phyloP scores from a whole-genome alignment of 441 rosid genomes.

The Theobroma grandiflorum region DNA sequence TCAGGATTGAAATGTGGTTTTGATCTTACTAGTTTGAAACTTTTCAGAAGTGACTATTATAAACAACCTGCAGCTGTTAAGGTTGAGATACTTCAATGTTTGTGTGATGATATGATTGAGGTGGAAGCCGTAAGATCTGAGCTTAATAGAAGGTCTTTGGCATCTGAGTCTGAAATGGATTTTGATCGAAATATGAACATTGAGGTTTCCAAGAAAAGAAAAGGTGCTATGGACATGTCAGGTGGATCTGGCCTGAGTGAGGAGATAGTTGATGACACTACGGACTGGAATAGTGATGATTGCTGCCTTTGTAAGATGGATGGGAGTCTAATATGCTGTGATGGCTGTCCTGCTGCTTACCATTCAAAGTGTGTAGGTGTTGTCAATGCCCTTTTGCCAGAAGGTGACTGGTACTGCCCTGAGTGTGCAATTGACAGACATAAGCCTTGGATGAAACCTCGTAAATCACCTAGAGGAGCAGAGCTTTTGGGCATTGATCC shows the following conservation, averaged over 20 bases:
- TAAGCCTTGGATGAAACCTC: constrained; percentile 52
- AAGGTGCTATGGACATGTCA: constrained; percentile 42
- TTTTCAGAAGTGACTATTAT: constrained; percentile 63
- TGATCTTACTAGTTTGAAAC: constrained; percentile 56
- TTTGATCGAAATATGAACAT: constrained; percentile 57
- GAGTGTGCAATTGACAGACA: constrained; percentile 65
- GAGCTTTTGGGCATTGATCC: constrained; percentile 68
- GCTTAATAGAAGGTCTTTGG: constrained; percentile 74
- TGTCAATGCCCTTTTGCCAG: constrained; percentile 69
- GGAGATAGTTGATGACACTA: constrained; percentile 50
- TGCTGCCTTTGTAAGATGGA: constrained; percentile 84
- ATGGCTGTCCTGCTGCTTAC: constrained; percentile 87
- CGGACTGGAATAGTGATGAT: constrained; percentile 72
- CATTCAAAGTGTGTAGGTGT: constrained; percentile 82
- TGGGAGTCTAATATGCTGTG: constrained; percentile 77
- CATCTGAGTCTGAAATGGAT: constrained; percentile 71
- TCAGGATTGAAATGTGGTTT: constrained; percentile 46
- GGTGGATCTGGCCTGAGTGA: constrained; percentile 49
- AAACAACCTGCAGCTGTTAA: constrained; percentile 60
- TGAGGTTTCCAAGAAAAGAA: constrained; percentile 58
- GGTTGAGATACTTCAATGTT: constrained; percentile 61
- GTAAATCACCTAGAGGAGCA: constrained; percentile 66
- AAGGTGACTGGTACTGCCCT: constrained; percentile 83
- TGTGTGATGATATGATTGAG: constrained; percentile 71
- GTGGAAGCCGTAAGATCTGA: constrained; percentile 78